A percentile compares a stretch with the other conserved stretches of the same genome.
These are phyloP conservation scores for Trichoderma erinaceum DNA, from an alignment of 495 filamentous ascomycete genomes.

Conservation along the genomic window DNA sequence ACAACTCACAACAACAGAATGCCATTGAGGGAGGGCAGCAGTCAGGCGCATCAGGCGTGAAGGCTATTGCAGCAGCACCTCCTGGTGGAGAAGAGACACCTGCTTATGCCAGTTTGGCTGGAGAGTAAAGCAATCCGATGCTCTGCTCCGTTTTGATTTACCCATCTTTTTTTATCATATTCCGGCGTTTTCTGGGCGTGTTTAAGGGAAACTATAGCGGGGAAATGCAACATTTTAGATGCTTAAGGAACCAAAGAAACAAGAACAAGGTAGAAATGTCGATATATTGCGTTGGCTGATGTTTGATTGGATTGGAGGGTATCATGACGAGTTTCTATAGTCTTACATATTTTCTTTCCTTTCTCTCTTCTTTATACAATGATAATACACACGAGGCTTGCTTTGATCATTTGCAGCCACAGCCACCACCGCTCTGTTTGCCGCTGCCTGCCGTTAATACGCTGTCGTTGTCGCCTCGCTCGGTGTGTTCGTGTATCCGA, in stretches of 20 bases:
- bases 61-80: conserved; percentile 71
- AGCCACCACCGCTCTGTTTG: conserved; percentile 10
- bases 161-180: conserved; percentile 34
- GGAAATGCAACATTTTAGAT: neutral
- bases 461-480: conserved; percentile 86
- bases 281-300: conserved; percentile 21
- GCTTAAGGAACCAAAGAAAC: neutral
- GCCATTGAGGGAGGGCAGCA: conserved; percentile 15
- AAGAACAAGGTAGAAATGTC: conserved; percentile 7
- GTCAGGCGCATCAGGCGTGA: conserved; percentile 41
- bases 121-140: conserved; percentile 51
- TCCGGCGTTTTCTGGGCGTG: conserved; percentile 21
- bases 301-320: conserved; percentile 31
- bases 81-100: conserved; percentile 70
- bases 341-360: conserved; percentile 14
- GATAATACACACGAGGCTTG: conserved; percentile 2
- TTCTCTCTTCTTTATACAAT: conserved; percentile 2
- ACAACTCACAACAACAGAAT: conserved; percentile 24
- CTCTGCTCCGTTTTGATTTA: conserved; percentile 3
- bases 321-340: conserved; percentile 20
- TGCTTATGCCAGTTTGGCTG: conserved; percentile 77
- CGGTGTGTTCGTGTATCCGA: conserved; percentile 82
- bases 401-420: conserved; percentile 9
- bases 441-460: conserved; percentile 45
- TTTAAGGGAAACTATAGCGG: neutral